phyloP scores from a whole-genome alignment of 345 rosid species.

The Eutrema japonicum region DNA sequence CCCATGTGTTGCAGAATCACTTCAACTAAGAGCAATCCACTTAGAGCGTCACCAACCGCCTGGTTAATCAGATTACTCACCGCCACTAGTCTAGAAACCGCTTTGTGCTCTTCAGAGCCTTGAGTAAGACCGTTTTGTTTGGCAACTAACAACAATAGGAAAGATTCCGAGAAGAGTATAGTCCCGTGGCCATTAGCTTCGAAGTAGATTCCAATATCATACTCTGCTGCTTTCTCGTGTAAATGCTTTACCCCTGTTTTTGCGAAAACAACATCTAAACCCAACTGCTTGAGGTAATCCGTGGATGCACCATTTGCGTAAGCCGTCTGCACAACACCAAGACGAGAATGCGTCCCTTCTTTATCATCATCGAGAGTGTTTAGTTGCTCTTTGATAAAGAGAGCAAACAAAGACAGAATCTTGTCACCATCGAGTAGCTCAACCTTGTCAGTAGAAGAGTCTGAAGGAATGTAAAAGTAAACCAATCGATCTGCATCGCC shows the following conservation, averaged over 20 bases:
- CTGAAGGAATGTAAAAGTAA: constrained; percentile 59
- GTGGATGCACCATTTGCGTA: constrained; percentile 97
- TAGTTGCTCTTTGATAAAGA: constrained; percentile 80
- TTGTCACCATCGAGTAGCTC: constrained; percentile 93
- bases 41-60: constrained; percentile 95
- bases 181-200: constrained; percentile 99
- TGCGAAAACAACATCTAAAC: constrained; percentile 68
- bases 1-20: constrained; percentile 72
- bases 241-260: constrained; percentile 92
- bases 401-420: constrained; percentile 82
- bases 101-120: constrained; percentile 77
- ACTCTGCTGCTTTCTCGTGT: constrained; percentile 78
- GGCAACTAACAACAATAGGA: constrained; percentile 58
- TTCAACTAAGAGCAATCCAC: constrained; percentile 89
- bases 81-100: constrained; percentile 74
- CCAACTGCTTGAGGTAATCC: constrained; percentile 66
- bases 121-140: constrained; percentile 54
- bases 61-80: constrained; percentile 88
- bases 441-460: constrained; percentile 46
- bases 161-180: constrained; percentile 71
- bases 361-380: constrained; percentile 46
- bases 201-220: constrained; percentile 91
- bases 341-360: constrained; percentile 49
- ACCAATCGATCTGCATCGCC: constrained; percentile 97
- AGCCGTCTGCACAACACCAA: constrained; percentile 93